phyloP scores from a whole-genome alignment of 768 basidiomycete genomes.

The Pholiota molesta region DNA sequence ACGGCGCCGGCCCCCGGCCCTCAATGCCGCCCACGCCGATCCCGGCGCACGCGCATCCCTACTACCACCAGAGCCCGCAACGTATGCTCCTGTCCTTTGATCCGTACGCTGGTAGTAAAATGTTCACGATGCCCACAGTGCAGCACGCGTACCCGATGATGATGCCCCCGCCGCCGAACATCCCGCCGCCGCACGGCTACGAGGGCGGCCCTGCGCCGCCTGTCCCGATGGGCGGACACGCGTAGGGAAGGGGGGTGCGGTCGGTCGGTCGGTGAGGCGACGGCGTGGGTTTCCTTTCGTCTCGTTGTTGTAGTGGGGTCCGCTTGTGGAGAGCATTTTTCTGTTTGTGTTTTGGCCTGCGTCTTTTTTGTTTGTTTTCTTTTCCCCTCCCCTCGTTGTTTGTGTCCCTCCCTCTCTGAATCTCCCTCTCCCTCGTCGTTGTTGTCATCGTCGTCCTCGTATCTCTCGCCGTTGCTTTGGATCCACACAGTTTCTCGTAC shows the following conservation, averaged over 20 bases:
- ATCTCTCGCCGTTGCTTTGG: conserved; percentile 20
- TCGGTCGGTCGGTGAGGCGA: conserved; percentile 2
- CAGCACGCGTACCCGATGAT: conserved; percentile 92
- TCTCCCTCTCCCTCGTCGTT: neutral
- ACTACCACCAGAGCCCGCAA: conserved; percentile 91
- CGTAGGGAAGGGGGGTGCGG: conserved; percentile 28
- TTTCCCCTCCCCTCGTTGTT: neutral
- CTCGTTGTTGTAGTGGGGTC: conserved; percentile 8
- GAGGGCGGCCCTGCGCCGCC: conserved; percentile 70
- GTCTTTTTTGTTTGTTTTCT: conserved; percentile 7
- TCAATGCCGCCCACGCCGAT: conserved; percentile 94
- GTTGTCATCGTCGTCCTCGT: conserved; percentile 10
- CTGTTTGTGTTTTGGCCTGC: neutral
- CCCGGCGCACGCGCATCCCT: conserved; percentile 83
- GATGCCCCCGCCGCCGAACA: conserved; percentile 72
- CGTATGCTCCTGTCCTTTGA: conserved; percentile 45
- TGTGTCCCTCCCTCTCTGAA: neutral
- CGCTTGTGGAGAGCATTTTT: conserved; percentile 6
- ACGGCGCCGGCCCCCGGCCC: conserved; percentile 76
- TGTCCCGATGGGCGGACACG: conserved; percentile 80
- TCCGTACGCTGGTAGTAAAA: conserved; percentile 24
- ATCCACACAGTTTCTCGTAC: conserved; percentile 20
- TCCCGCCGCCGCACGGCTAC: conserved; percentile 74
- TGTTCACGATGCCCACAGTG: conserved; percentile 52
- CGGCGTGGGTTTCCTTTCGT: neutral